Conservation (phyloP, 345 rosid genomes). For the Arabidopsis suecica region DNA sequence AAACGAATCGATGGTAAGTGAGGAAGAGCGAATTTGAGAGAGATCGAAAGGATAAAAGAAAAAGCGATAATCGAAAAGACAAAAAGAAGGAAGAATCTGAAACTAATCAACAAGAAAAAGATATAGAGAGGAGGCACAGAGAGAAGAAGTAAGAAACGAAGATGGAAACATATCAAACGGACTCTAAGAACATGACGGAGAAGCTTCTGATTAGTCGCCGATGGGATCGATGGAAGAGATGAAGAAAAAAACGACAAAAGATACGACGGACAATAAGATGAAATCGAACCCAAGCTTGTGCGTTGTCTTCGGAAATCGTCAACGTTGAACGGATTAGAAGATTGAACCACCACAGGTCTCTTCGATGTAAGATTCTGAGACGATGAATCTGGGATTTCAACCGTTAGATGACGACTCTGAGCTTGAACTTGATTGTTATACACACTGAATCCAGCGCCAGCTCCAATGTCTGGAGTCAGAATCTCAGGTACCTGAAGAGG, state of each 20-base stretch:
- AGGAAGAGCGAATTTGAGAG: constrained; percentile 64
- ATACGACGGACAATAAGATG: constrained; percentile 45
- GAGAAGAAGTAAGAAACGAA: constrained; percentile 59
- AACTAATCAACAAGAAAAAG: constrained; percentile 46
- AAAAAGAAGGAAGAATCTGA: constrained; percentile 43
- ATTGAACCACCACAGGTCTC: constrained; percentile 55
- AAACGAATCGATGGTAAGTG: constrained; percentile 63
- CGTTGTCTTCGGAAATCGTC: constrained; percentile 45
- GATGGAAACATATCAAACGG: constrained; percentile 62
- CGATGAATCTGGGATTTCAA: constrained; percentile 53
- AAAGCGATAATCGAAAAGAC: constrained; percentile 38
- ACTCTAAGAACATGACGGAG: constrained; percentile 56
- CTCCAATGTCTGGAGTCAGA: constrained; percentile 19
- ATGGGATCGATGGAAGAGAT: constrained; percentile 42
- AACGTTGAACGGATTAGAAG: constrained; percentile 44
- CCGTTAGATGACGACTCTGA: constrained; percentile 50
- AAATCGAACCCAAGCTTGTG: constrained; percentile 23
- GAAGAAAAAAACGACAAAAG: constrained; percentile 40
- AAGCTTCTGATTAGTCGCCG: constrained; percentile 49
- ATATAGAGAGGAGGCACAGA: constrained; percentile 50
- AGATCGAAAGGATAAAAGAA: constrained; percentile 37
- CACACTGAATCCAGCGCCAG: constrained; percentile 35
- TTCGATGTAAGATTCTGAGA: constrained; percentile 47
- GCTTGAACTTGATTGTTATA: constrained; percentile 44
- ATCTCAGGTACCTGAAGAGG: constrained; percentile 45